These are phyloP conservation scores for Penicillium olsonii DNA, from an alignment of 2,329 filamentous ascomycete genomes.

Conservation along the genomic window DNA sequence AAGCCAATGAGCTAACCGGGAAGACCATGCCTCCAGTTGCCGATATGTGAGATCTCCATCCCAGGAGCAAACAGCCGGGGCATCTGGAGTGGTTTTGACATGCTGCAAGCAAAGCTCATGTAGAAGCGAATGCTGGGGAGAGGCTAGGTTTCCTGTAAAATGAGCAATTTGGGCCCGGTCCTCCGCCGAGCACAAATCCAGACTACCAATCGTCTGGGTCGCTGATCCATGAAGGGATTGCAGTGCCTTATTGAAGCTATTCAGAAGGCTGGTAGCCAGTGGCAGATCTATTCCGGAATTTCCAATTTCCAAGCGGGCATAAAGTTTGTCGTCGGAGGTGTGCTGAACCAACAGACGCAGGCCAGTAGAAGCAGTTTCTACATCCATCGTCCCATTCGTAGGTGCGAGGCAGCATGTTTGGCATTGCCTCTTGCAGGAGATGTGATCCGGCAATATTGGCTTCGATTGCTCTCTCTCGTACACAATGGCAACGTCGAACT, in stretches of 20 bases:
- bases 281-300: constrained; percentile 5
- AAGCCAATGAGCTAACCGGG: constrained; percentile 18
- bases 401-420: constrained; percentile 6
- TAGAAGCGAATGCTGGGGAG: constrained; percentile 11
- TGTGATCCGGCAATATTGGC: neutral
- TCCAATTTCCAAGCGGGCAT: constrained; percentile 9
- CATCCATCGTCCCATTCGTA: neutral
- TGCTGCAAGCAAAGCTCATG: constrained; percentile 21
- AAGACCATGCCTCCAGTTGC: constrained; percentile 10
- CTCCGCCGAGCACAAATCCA: constrained; percentile 16
- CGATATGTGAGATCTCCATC: constrained; percentile 21
- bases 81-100: constrained; percentile 11
- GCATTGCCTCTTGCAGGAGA: neutral
- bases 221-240: constrained; percentile 6
- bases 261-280: constrained; percentile 15
- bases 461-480: constrained; percentile 9
- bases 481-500: constrained; percentile 3
- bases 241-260: constrained; percentile 13
- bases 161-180: constrained; percentile 10
- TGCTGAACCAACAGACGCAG: constrained; percentile 9
- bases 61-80: constrained; percentile 21
- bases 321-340: constrained; percentile 7
- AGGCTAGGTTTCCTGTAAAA: constrained; percentile 11
- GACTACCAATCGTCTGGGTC: constrained; percentile 6
- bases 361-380: neutral